Conservation (phyloP, 2,329 filamentous ascomycete species). For the Aureobasidium sp. region DNA sequence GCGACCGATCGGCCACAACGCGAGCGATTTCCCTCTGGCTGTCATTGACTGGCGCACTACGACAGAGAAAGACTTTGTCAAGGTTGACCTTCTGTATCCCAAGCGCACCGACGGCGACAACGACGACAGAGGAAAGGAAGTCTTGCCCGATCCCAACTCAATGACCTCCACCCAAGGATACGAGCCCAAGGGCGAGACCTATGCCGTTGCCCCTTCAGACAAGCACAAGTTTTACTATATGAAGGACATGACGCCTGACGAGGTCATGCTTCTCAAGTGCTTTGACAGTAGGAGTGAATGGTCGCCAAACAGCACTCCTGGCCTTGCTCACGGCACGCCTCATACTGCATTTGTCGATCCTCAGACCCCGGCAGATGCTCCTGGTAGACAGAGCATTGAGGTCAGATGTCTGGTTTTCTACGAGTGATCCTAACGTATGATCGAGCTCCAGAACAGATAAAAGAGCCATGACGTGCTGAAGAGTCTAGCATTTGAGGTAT, state of each 20-base stretch:
- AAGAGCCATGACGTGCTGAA: neutral
- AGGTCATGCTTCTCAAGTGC: conserved; percentile 48
- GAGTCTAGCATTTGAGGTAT: neutral
- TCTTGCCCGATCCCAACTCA: conserved; percentile 42
- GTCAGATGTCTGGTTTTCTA: conserved; percentile 62
- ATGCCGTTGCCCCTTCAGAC: conserved; percentile 51
- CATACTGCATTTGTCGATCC: conserved; percentile 78
- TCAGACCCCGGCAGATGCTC: conserved; percentile 60
- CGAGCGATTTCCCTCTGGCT: conserved; percentile 61
- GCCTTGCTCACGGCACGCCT: conserved; percentile 44
- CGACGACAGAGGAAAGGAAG: conserved; percentile 53
- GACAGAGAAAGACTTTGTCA: conserved; percentile 50
- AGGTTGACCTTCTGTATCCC: conserved; percentile 58
- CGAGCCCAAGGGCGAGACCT: conserved; percentile 57
- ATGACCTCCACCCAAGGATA: conserved; percentile 52
- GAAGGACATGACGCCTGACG: conserved; percentile 58
- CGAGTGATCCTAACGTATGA: conserved; percentile 12
- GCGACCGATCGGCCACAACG: conserved; percentile 57
- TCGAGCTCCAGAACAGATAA: no score
- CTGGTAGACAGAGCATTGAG: conserved; percentile 58
- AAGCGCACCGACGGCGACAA: conserved; percentile 31
- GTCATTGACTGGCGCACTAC: conserved; percentile 61
- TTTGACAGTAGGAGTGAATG: conserved; percentile 41
- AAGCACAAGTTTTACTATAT: conserved; percentile 57
- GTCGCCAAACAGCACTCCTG: conserved; percentile 31